Evolutionary conservation across 1,284 basidiomycete species (phyloP), one percentile per base, ranked within the genome.

Genomic region (Pseudozyma sp.): DNA sequence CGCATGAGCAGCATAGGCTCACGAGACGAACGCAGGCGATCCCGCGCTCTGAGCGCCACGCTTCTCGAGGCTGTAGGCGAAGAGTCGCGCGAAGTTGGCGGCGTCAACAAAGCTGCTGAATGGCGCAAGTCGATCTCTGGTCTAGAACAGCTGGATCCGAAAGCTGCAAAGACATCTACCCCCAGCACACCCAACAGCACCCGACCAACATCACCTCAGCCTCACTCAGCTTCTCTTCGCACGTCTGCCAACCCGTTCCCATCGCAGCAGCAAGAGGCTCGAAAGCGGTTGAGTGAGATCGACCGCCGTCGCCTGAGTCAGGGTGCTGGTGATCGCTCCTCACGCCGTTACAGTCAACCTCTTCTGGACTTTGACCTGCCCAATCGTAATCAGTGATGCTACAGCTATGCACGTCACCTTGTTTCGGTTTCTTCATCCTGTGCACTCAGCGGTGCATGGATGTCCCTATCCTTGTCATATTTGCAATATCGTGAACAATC

Each of bases 241-340:
- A 31, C 38, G 8, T 13, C 36, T 21, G 50, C 57, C 5, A 70
- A 66, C 39, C 63, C 67, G 1, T 75, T 75, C 51, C 67, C 67
- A 5, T 35, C 11, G 5, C 72, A 70, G 49, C 36, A 55, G 1
- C 48, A 45, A 8, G 52, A 61, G 21, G n/a, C 13, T 13, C 47
- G 48, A 10, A 66, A 66, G 57, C 62, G 66, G 1, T 59, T 77
- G 3, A 70, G 59, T 49, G 70, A 77, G 38, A 77, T 67, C 12
- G 75, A 77, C 39, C 63, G 66, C 11, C 62, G 75, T 52, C 60
- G 75, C n/a, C 36, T 77, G 45, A 69, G 62, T 43, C 75, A 77
- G 58, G 75, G 75, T 8, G 75, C 70, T 18, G 75, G 66, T 18
- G 58, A 76, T 9, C 60, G 64, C 13, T 51, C 48, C 13, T 44